Evolutionary conservation across 768 basidiomycete genomes (phyloP).

Genomic region (Tylopilus subfusipes): DNA sequence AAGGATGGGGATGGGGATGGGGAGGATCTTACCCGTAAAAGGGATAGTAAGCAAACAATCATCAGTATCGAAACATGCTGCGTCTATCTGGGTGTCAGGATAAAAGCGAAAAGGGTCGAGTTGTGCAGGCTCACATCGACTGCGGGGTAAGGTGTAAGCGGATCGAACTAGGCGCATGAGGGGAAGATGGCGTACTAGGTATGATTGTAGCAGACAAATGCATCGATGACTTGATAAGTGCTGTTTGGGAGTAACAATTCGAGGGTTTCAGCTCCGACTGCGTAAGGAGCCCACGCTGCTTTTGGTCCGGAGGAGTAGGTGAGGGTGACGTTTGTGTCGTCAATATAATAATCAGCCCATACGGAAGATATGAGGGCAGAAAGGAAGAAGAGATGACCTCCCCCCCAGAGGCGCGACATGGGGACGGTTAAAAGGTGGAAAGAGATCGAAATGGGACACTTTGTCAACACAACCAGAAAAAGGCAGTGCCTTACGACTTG

Average conservation of each 20-base stretch:
- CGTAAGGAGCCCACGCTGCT: conserved; percentile 23
- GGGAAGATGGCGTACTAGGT: conserved; percentile 16
- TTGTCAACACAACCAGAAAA: neutral
- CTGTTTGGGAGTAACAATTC: conserved; percentile 17
- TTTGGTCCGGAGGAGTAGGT: conserved; percentile 23
- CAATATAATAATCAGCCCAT: conserved; percentile 23
- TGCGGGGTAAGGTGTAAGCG: conserved; percentile 4
- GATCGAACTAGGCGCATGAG: neutral
- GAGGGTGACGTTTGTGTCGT: conserved; percentile 23
- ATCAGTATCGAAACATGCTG: conserved; percentile 19
- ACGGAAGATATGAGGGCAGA: conserved; percentile 1
- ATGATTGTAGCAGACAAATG: conserved; percentile 24
- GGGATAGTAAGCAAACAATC: conserved; percentile 18
- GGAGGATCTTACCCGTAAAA: conserved; percentile 19
- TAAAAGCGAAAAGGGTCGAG: neutral
- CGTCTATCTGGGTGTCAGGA: conserved; percentile 11
- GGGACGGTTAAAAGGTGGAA: neutral
- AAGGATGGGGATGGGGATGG: neutral
- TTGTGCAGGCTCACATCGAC: conserved; percentile 15
- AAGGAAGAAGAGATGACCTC: neutral
- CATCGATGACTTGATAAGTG: conserved; percentile 19
- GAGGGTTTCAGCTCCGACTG: conserved; percentile 8
- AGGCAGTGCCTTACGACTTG: neutral
- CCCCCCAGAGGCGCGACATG: neutral
- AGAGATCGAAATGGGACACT: neutral